Evolutionary conservation across 2,329 filamentous ascomycete species (phyloP), one percentile per base, ranked within the genome.

Genomic region (Pseudogymnoascus sp.): DNA sequence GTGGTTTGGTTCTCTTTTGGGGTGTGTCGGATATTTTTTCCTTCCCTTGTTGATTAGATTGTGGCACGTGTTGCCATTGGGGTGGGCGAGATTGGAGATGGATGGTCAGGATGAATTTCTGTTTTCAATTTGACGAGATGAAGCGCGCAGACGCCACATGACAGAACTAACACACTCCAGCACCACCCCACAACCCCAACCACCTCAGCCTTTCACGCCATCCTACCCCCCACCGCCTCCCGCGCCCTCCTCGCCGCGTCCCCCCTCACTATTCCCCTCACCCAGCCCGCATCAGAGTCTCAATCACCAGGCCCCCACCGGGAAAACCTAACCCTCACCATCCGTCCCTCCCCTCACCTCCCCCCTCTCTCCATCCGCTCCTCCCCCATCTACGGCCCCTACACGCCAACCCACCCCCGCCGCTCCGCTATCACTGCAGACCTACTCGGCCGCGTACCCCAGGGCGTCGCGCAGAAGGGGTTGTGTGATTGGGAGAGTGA

Each of bases 401-500:
- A 66, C 39, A 64, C 34, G 2, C 72, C 72, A 1, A 60, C 70
- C 2, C 63, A 51, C 10, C 51, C 26, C 31, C 51, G 51, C 51
- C 37, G 42, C 7, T 71, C 68, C 1, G 67, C 66, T 18, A 68
- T 73, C 12, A 67, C 67, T 2, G 62, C 66, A 2, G 65, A 68
- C 7, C 63, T 74, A 2, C 36, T 62, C 0, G 63, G 65, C 8
- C 63, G 63, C 1, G 40, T 73, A 1, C 66, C 68, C 12, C 10
- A 6, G 5, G 26, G 54, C 36, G 42, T 62, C 16, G 51, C 61
- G 4, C 21, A 62, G 3, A 62, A 63, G 3, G 72, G 71, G 1
- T 18, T 74, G 39, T 45, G 61, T 7, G 72, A 74, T 62, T 74
- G 72, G 72, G 72, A 72, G 18, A 71, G 70, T 4, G 69, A 69